Base-by-base conservation (phyloP, 169 alveolate species). In the Cryptosporidium felis region DNA sequence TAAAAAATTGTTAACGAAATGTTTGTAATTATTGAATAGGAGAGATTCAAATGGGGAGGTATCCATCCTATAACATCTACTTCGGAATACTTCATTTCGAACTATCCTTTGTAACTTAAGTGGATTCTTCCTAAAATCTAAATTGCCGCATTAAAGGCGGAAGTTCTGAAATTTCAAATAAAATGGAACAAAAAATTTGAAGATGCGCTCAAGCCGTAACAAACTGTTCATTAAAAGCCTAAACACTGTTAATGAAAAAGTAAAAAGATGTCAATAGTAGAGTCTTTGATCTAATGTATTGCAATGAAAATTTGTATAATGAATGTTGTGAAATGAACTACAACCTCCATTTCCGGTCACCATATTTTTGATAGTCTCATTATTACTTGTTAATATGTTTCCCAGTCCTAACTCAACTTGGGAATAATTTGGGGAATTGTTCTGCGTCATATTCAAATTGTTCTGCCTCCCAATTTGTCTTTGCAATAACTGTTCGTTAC, bases 331-430 rank as follows among this genome's bases (percentile, higher is more conserved):
- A 47, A 65, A 65, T 45, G 62, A 23, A 62, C 59, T 44, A 6
- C 23, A 12, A 26, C 62, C 59, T 23, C 81, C 81, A 45, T 32
- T 32, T 65, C 81, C 81, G 49, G 38, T 32, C 2, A 46, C 26
- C 14, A 62, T 38, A 65, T 36, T 53, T 47, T 74, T 74, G 14
- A 36, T 60, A 6, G 28, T 53, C n/a, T 74, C 85, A 26, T 30
- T 14, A 14, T 30, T 67, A 32, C 41, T 74, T 53, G 41, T 56
- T 36, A 58, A 30, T 18, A 53, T 26, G 23, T 53, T 74, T 26
- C 74, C 85, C 38, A 74, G 67, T 74, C 85, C 85, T 49, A 67
- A 49, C 21, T 74, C 85, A 74, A 74, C 67, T 49, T 74, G 85
- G 38, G 85, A 18, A 0, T 56, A 12, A 8, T 26, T 30, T 8